Base-by-base conservation (phyloP, 2,329 filamentous ascomycete genomes). In the Penicillium sp. region DNA sequence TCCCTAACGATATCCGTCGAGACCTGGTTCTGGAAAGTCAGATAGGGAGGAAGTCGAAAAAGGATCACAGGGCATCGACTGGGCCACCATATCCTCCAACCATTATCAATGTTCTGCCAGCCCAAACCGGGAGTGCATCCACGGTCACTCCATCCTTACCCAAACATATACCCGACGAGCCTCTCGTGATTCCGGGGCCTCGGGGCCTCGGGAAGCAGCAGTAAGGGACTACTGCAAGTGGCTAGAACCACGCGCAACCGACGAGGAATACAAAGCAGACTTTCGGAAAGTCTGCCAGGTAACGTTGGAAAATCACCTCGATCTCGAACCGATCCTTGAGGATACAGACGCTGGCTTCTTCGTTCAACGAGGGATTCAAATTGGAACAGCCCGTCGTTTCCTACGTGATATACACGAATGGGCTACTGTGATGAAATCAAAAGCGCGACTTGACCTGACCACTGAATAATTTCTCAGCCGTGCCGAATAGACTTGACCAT, bases 151-250 rank as follows among this genome's bases (percentile, higher is more conserved):
- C 50, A 6, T 56, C 58, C 4, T 46, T 53, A 46, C 52, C 52
- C 24, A 58, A 35, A 27, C 44, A 39, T 24, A 46, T 47, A 52
- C n/a, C 57, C 39, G 19, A 59, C 16, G 39, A 56, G 24, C 44
- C 9, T 19, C 56, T 59, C 2, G 49, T 55, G 31, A 54, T 64
- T 56, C 13, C n/a, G n/a, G n/a, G n/a, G n/a, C n/a, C n/a, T n/a
- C 61, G 2, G 14, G 55, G 63, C 61, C 63, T 55, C 57, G 51
- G 33, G 54, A 62, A 55, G 22, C 39, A 44, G 61, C 61, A 41
- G 54, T 64, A 22, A 63, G 61, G 40, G 49, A 62, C 24, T 62
- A 64, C 47, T 64, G 53, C 41, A 64, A 58, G 47, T 64, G 54
- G 58, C 54, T 62, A 41, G 60, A 64, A 31, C 62, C 55, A 4